These are phyloP conservation scores for Ophiostoma ips DNA, from an alignment of 2,329 filamentous ascomycete species.

Conservation along the genomic window DNA sequence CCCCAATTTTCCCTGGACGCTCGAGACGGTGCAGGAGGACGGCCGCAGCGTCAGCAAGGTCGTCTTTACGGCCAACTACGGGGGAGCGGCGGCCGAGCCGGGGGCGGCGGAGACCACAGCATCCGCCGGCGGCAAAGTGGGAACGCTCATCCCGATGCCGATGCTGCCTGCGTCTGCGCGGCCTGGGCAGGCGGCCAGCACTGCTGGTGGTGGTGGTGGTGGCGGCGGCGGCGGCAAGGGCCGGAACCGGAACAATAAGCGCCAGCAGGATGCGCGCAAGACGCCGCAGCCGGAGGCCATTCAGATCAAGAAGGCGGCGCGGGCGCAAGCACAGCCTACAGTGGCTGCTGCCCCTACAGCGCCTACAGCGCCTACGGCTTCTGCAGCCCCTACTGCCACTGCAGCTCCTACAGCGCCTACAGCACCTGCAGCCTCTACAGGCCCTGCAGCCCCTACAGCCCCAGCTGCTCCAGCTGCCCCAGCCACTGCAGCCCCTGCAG, in stretches of 20 bases:
- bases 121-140: background rate
- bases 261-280: background rate
- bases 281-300: background rate
- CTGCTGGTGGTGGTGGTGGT: too few relatives aligned
- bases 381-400: too few relatives aligned
- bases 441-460: too few relatives aligned
- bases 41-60: background rate
- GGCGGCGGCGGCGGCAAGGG: too few relatives aligned
- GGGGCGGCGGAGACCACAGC: background rate
- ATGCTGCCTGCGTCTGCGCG: background rate
- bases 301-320: background rate
- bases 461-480: too few relatives aligned
- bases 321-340: background rate
- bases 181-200: background rate
- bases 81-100: background rate
- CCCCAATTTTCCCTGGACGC: slow-evolving; percentile 11
- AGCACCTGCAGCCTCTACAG: too few relatives aligned
- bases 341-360: background rate
- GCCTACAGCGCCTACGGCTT: background rate
- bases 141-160: background rate
- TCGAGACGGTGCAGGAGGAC: slow-evolving; percentile 4
- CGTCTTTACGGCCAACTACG: background rate
- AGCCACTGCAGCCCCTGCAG: too few relatives aligned
- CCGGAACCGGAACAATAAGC: background rate
- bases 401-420: background rate